Base-by-base conservation (phyloP, 1,139 yeast species). In the Debaryomyces sp. region DNA sequence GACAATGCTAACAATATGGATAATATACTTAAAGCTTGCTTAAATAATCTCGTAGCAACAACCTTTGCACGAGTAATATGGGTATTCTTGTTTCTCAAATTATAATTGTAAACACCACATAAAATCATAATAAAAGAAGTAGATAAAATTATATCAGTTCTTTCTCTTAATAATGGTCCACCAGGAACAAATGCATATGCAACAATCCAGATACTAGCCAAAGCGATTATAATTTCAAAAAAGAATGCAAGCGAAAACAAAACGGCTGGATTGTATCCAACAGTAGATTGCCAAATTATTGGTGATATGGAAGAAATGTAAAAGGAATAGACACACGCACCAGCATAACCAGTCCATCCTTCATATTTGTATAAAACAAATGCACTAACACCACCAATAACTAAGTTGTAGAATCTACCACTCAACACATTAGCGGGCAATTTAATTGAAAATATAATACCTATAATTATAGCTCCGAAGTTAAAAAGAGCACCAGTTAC, bases 161-260 rank as follows among this genome's bases (percentile, higher is more conserved):
- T 81, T 68, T 94, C 99, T 62, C 99, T 82, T 49, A 94, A 75
- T 24, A 88, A 56, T 62, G 86, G 86, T 5, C 99, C 99, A 53
- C 89, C 94, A 13, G 99, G 99, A 45, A 94, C 99, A 70, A 94
- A 94, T 0, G 99, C 99, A 66, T 94, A 94, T 0, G 99, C 99
- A 37, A 94, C 99, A 46, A 88, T 84, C 98, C 98, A 94, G 44
- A 94, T 96, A 67, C 92, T 94, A 12, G 89, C 94, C 53, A 94
- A 76, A 13, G 84, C 72, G 38, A 88, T 66, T 5, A 88, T 52
- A 41, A 87, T 71, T 52, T 82, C 74, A 48, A 83, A 62, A 13
- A 87, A 64, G 48, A 85, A 78, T 0, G 85, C 86, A 5, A 84
- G 52, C 10, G 84, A 80, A 62, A 85, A 87, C 0, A 82, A 62